phyloP scores from a whole-genome alignment of 805 yeast species.

The Yarrowia sp. region DNA sequence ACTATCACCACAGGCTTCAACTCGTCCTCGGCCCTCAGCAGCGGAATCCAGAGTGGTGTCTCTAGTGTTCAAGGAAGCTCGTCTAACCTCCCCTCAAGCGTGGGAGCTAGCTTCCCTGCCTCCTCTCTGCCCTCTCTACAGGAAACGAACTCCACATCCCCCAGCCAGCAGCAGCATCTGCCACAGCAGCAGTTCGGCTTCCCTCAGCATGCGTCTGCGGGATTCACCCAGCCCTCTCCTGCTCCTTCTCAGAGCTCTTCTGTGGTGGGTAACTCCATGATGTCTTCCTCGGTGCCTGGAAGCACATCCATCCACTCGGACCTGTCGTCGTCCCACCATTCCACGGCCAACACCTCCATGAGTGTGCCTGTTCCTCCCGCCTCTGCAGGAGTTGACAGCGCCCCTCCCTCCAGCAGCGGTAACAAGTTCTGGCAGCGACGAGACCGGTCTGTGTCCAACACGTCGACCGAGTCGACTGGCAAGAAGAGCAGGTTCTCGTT shows the following conservation, averaged over 20 bases:
- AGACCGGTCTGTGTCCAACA: conserved; percentile 15
- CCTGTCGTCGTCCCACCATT: conserved; percentile 13
- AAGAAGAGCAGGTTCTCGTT: conserved; percentile 23
- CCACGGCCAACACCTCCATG: conserved; percentile 15
- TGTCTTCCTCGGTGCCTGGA: conserved; percentile 16
- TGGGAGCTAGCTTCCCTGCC: background rate
- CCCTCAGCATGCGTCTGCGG: background rate
- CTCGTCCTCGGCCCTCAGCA: background rate
- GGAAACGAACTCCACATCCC: background rate
- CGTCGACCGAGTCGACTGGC: conserved; percentile 20
- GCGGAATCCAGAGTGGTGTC: conserved; percentile 7
- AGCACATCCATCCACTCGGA: conserved; percentile 17
- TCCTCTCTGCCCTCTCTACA: conserved; percentile 3
- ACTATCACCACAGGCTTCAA: conserved; percentile 13
- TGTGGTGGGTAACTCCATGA: conserved; percentile 2
- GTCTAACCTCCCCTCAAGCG: background rate
- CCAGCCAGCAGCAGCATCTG: background rate
- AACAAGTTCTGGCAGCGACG: conserved; percentile 25
- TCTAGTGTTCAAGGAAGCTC: background rate
- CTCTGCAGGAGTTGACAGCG: background rate
- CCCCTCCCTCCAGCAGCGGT: conserved; percentile 14
- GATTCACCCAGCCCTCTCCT: conserved; percentile 3
- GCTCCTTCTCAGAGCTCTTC: conserved; percentile 10
- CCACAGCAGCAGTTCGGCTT: conserved; percentile 9
- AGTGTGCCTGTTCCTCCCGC: conserved; percentile 5